Base-by-base conservation (phyloP, 2,329 filamentous ascomycete genomes). In the Chaetomium sp. region DNA sequence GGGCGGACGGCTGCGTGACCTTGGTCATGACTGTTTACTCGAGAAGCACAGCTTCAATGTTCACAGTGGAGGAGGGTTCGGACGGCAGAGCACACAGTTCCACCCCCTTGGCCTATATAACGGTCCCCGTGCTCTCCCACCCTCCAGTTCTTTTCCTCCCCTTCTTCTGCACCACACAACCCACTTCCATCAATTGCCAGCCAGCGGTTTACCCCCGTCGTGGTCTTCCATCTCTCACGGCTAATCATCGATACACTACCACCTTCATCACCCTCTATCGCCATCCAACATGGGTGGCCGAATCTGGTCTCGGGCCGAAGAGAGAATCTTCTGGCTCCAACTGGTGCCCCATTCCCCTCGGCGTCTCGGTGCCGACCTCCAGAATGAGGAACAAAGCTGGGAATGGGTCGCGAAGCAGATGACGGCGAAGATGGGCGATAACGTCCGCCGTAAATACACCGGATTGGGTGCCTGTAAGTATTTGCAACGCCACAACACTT, bases 251-350 rank as follows among this genome's bases (percentile, higher is more conserved):
- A 19, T n/a, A 35, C 36, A 52, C 33, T 5, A 12, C 14, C 32
- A 6, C 9, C 12, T 10, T 11, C 12, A 43, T 27, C n/a, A 8
- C 40, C 10, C 41, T 34, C 36, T 10, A 5, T 35, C 34, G 33
- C 14, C 48, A 47, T 34, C 12, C 11, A 46, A 47, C 32, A 79
- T 81, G 78, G 77, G 74, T 5, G 78, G 77, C 32, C 79, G 74
- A 58, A 67, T 73, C 5, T 82, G 79, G 79, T 73, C 75, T 0
- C 55, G 55, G 0, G 65, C 71, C 1, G 79, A 82, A 58, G 79
- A 82, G 65, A 54, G 62, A 1, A 66, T 74, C 59, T 81, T 80
- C 62, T 82, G 79, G 79, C 54, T 41, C 1, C 9, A 56, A 5
- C 61, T 71, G 14, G 56, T 69, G 5, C 64, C 66, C 2, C 51